Conservation (phyloP, 805 yeast species). For the Nakazawaea wyomingensis region DNA sequence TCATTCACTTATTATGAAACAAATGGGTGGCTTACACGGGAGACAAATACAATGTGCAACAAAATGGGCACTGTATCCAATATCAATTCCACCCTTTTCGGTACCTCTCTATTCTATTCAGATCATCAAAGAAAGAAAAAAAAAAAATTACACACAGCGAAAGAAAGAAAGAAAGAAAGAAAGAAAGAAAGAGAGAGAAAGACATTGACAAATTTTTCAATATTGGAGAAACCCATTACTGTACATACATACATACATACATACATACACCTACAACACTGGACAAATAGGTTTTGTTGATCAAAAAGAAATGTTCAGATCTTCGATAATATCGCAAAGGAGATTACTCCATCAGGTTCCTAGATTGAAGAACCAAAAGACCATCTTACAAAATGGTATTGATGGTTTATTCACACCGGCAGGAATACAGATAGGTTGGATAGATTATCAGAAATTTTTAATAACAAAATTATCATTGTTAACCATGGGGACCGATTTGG, state of each 20-base stretch:
- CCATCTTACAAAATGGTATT: slow-evolving; percentile 44
- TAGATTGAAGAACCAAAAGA: slow-evolving; percentile 34
- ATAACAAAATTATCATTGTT: slow-evolving; percentile 55
- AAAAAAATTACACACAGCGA: not conserved
- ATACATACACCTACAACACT: too few species aligned
- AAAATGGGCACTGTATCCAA: not conserved
- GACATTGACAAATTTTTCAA: not conserved
- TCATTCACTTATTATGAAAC: too few species aligned
- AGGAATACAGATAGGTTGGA: slow-evolving; percentile 77
- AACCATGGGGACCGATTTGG: slow-evolving; percentile 77
- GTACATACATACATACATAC: too few species aligned
- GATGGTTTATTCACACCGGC: slow-evolving; percentile 57
- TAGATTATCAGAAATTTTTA: slow-evolving; percentile 65
- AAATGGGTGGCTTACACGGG: too few species aligned
- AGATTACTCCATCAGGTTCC: slow-evolving; percentile 63
- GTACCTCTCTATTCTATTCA: not conserved
- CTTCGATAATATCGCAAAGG: slow-evolving; percentile 8
- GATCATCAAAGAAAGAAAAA: too few species aligned
- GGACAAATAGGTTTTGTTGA: too few species aligned
- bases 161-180: not conserved
- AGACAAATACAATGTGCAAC: not conserved
- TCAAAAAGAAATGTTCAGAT: slow-evolving; percentile 1
- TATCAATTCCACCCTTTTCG: not conserved
- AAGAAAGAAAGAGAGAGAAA: not conserved
- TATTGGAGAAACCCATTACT: too few species aligned